Evolutionary conservation across 1,284 basidiomycete species (phyloP).

Genomic region (Puccinia novopanici): DNA sequence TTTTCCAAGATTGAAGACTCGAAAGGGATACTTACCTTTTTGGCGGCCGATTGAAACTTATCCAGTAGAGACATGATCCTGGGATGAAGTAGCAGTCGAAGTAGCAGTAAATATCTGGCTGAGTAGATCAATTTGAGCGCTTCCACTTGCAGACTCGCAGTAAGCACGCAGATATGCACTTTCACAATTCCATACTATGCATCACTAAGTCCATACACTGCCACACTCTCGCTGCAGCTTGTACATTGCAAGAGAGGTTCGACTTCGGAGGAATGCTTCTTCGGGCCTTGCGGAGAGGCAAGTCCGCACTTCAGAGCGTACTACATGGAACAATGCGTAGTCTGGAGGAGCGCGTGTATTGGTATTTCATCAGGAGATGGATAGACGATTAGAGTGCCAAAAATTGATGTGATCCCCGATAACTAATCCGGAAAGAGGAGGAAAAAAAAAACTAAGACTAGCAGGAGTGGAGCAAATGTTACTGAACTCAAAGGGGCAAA

Average conservation of each 20-base stretch:
- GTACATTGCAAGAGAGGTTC: no score
- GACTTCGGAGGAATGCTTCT: no score
- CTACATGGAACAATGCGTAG: no score
- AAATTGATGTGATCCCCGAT: neutral
- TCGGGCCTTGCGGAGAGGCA: no score
- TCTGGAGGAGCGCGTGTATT: neutral
- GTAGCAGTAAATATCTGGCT: neutral
- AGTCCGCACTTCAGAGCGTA: no score
- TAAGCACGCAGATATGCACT: no score
- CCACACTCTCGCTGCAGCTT: no score
- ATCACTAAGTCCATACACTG: no score
- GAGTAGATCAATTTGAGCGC: neutral
- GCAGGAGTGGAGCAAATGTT: neutral
- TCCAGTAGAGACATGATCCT: slow-evolving; percentile 42
- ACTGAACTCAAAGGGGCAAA: neutral
- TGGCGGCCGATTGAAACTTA: slow-evolving; percentile 43
- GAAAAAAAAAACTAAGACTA: neutral
- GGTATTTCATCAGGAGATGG: neutral
- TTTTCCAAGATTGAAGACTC: no score
- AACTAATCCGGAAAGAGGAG: neutral
- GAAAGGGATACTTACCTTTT: slow-evolving; percentile 27
- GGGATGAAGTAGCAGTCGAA: neutral
- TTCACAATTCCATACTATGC: no score
- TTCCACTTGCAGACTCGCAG: no score
- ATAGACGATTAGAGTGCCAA: neutral